Evolutionary conservation across 768 basidiomycete genomes (phyloP), one percentile per base, ranked within the genome.

Genomic region (Dacryopinax spathularia): DNA sequence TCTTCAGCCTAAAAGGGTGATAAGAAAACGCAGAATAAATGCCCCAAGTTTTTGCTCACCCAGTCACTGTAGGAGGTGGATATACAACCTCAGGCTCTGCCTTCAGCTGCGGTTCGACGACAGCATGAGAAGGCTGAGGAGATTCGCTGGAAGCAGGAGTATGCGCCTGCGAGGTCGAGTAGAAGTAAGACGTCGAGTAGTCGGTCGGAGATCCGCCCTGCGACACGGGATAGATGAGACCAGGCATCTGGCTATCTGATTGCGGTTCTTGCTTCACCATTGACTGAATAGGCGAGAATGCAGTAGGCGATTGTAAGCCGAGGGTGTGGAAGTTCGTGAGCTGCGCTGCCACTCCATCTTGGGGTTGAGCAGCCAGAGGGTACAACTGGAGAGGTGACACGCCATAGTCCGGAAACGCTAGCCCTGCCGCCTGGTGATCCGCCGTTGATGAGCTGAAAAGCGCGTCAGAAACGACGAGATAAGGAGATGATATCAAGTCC

Each of bases 1-100:
- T 87, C 27, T 88, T 81, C 63, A 92, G 80, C 69, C 90, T 91
- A 68, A 27, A 35, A 25, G 48, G 13, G 35, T 33, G 33, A 18
- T 12, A 34, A 25, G 2, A 10, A 33, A 44, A 6, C 25, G 34
- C 18, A 18, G 16, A 18, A 62, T 18, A 27, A 3, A 41, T 12
- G 36, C 0, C 16, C 1, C 34, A 33, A 34, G 20, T 33, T 61
- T 12, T 27, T 61, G 61, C 60, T 39, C 22, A 25, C 33, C 34
- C 64, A 65, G 33, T 36, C 27, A 1, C 59, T 44, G n/a, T 33
- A 64, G 29, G 65, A 48, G 12, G 61, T 61, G 63, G 41, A 62
- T 41, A 27, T 13, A 1, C n/a, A 20, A 68, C 62, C 16, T 61
- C 63, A 36, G 61, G 4, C n/a, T 10, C 25, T 37, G 59, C 35